phyloP scores from a whole-genome alignment of 768 basidiomycete species.

The Termitomyces sp. region DNA sequence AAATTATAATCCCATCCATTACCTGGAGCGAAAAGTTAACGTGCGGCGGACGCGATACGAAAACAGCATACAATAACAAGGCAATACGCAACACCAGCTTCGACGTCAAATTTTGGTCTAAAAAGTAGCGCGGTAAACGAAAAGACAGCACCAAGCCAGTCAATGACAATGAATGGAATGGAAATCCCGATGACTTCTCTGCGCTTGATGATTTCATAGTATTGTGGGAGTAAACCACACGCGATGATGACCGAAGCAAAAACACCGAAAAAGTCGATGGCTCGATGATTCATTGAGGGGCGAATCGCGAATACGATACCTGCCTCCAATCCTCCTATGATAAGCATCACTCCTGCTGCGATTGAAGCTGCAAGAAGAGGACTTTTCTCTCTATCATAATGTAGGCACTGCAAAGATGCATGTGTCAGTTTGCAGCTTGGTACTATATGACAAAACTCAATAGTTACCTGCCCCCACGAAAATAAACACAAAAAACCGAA shows the following conservation, averaged over 20 bases:
- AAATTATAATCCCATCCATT: conserved; percentile 54
- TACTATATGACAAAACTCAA: background rate
- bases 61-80: conserved; percentile 48
- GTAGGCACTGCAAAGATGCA: conserved; percentile 46
- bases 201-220: conserved; percentile 66
- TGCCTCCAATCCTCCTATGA: conserved; percentile 53
- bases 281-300: conserved; percentile 31
- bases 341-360: conserved; percentile 29
- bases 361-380: conserved; percentile 25
- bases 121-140: conserved; percentile 66
- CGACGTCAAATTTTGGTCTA: conserved; percentile 53
- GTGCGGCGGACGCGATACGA: background rate
- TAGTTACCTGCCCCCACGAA: conserved; percentile 59
- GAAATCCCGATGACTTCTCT: conserved; percentile 66
- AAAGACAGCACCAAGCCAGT: conserved; percentile 67
- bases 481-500: conserved; percentile 56
- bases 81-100: conserved; percentile 58
- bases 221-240: conserved; percentile 52
- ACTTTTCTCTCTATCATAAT: conserved; percentile 50
- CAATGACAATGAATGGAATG: conserved; percentile 61
- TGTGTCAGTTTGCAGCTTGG: conserved; percentile 1
- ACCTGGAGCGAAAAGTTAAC: conserved; percentile 30
- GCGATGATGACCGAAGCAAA: conserved; percentile 53
- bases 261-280: conserved; percentile 56
- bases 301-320: conserved; percentile 54